These are phyloP conservation scores for Aurifilum marmelostoma DNA, from an alignment of 2,329 filamentous ascomycete species.

Conservation along the genomic window DNA sequence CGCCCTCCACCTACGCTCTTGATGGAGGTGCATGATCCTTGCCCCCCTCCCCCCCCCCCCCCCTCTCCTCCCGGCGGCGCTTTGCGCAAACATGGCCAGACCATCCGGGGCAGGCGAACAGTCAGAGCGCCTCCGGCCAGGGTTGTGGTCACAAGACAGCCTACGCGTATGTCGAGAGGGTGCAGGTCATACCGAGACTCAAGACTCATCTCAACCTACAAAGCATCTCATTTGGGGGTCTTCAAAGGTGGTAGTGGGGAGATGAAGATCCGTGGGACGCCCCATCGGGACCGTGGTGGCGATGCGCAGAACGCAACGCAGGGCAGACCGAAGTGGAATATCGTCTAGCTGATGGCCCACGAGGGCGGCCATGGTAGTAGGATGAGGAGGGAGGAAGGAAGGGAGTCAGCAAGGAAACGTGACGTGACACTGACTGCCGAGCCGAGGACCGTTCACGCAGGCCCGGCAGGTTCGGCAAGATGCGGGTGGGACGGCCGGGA, in stretches of 20 bases:
- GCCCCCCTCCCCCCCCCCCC: no score
- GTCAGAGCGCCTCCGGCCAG: not conserved
- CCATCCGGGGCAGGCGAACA: not conserved
- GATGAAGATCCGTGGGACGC: not conserved
- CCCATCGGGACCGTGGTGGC: conserved; percentile 7
- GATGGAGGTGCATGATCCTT: not conserved
- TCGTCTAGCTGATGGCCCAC: conserved; percentile 7
- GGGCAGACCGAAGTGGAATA: conserved; percentile 13
- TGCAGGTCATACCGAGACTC: not conserved
- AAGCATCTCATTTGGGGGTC: not conserved
- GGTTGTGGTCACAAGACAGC: not conserved
- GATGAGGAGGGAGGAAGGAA: not conserved
- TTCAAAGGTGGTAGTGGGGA: not conserved
- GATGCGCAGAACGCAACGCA: not conserved
- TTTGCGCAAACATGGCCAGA: not conserved
- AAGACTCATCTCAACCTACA: not conserved
- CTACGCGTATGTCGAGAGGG: no score
- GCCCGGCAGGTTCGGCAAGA: conserved; percentile 1
- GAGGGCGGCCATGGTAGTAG: not conserved
- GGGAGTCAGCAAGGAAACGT: not conserved
- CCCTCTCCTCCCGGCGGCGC: no score
- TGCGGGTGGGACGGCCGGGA: not conserved
- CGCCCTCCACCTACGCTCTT: no score
- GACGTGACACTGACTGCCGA: not conserved
- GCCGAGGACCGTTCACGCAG: not conserved